Conservation (phyloP, 2,329 filamentous ascomycete species). For the Sporothrix pallida region DNA sequence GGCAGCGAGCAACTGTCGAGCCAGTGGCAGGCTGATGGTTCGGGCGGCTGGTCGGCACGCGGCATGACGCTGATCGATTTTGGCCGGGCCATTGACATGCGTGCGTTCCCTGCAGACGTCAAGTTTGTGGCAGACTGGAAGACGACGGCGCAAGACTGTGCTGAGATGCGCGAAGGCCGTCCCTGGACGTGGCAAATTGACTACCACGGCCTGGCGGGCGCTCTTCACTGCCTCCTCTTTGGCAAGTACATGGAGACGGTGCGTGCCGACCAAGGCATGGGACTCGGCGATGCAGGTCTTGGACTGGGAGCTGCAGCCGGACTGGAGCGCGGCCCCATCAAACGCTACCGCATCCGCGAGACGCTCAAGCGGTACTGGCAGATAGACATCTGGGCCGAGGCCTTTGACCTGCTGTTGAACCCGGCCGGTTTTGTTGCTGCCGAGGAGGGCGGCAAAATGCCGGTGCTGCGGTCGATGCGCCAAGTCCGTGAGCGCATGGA, state of each 20-base stretch:
- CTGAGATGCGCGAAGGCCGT: constrained; percentile 90
- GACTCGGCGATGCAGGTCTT: constrained; percentile 48
- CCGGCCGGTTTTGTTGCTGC: constrained; percentile 66
- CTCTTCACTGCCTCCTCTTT: constrained; percentile 87
- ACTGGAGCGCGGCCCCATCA: constrained; percentile 55
- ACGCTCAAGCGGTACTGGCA: constrained; percentile 95
- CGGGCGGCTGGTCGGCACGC: constrained; percentile 77
- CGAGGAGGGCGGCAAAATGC: constrained; percentile 70
- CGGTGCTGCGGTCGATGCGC: constrained; percentile 73
- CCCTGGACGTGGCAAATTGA: constrained; percentile 99
- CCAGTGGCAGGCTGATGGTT: constrained; percentile 75
- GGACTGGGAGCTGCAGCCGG: not conserved
- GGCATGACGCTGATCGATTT: constrained; percentile 93
- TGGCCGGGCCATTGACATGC: constrained; percentile 92
- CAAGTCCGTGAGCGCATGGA: constrained; percentile 80
- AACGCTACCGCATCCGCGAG: constrained; percentile 81
- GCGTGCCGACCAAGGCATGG: constrained; percentile 50
- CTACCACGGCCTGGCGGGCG: constrained; percentile 89
- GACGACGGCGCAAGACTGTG: constrained; percentile 83
- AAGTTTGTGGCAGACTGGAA: constrained; percentile 97
- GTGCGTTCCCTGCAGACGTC: constrained; percentile 74
- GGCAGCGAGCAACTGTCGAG: constrained; percentile 52
- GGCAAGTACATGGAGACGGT: constrained; percentile 91
- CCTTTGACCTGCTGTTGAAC: constrained; percentile 87
- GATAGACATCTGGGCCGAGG: constrained; percentile 82